A percentile compares a stretch with the other conserved stretches of the same genome.
Evolutionary conservation across 768 basidiomycete species (phyloP).

Genomic region (Auricularia cornea): DNA sequence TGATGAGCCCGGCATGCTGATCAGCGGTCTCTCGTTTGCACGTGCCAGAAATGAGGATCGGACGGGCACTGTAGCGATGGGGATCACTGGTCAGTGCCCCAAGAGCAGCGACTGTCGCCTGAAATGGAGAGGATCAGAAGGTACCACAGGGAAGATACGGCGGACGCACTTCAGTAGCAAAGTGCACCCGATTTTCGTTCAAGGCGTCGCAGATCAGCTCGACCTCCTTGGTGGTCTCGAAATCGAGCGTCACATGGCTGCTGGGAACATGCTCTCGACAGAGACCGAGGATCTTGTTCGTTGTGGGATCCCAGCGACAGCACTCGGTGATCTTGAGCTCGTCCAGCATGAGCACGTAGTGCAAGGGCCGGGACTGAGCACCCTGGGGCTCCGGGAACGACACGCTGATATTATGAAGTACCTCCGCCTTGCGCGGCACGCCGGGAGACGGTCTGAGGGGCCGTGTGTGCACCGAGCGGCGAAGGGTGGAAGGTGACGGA

Average conservation of each 20-base stretch:
- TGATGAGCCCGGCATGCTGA: no score
- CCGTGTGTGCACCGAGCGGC: no score
- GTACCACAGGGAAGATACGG: background rate
- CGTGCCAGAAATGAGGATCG: conserved; percentile 16
- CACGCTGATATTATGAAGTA: no score
- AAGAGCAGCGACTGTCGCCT: conserved; percentile 22
- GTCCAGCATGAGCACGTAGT: conserved; percentile 15
- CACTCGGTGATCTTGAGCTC: conserved; percentile 15
- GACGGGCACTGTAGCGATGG: conserved; percentile 16
- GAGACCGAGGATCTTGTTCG: conserved; percentile 15
- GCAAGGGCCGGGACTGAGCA: no score
- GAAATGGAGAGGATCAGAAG: background rate
- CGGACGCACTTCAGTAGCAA: conserved; percentile 8
- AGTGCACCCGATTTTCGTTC: conserved; percentile 6
- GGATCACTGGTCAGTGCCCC: conserved; percentile 14
- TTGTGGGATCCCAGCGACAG: conserved; percentile 13
- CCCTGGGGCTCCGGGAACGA: no score
- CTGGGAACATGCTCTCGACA: conserved; percentile 20
- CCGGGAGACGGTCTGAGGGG: no score
- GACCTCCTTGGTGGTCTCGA: conserved; percentile 6
- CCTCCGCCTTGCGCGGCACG: no score
- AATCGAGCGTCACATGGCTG: conserved; percentile 10
- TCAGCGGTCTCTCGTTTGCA: background rate
- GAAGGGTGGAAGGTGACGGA: no score
- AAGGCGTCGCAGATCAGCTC: background rate